A percentile compares a stretch with the other conserved stretches of the same genome.
Conservation (phyloP, 75 land plant species). For the Cupressus sempervirens region DNA sequence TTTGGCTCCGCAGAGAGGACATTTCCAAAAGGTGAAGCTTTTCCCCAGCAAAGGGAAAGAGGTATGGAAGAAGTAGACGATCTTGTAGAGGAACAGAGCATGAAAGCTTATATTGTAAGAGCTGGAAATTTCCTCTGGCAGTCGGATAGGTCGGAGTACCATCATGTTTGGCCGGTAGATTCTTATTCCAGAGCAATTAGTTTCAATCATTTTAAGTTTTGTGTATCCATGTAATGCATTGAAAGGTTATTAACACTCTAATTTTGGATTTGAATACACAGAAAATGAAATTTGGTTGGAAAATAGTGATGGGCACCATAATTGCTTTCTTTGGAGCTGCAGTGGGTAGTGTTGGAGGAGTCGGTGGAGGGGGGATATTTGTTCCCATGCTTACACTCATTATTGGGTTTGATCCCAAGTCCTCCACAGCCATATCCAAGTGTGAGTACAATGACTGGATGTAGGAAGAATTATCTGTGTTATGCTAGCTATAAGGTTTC, state of each 20-base stretch:
- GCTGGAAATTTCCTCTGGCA: conserved; percentile 44
- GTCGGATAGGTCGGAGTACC: conserved; percentile 29
- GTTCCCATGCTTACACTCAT: conserved; percentile 76
- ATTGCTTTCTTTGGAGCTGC: conserved; percentile 72
- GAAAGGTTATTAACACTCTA: neutral
- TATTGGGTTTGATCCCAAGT: conserved; percentile 72
- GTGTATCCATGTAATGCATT: too few relatives aligned
- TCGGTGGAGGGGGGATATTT: conserved; percentile 87
- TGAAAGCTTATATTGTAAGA: neutral
- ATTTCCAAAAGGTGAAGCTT: neutral
- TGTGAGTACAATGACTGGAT: conserved; percentile 29
- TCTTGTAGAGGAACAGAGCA: neutral
- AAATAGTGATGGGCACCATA: conserved; percentile 49
- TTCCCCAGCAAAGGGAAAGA: too few relatives aligned
- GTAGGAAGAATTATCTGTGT: neutral
- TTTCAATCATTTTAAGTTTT: neutral
- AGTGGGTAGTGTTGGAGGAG: conserved; percentile 78
- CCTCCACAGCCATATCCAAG: conserved; percentile 80
- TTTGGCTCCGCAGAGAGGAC: conserved; percentile 4
- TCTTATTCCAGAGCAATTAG: neutral
- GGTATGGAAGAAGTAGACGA: neutral
- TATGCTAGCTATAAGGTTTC: neutral
- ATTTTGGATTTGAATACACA: conserved; percentile 5
- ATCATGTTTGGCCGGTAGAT: conserved; percentile 64
- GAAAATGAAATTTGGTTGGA: conserved; percentile 60